Evolutionary conservation across 106 monocot species (phyloP), one percentile per base, ranked within the genome.

Genomic region (Acorus calamus): DNA sequence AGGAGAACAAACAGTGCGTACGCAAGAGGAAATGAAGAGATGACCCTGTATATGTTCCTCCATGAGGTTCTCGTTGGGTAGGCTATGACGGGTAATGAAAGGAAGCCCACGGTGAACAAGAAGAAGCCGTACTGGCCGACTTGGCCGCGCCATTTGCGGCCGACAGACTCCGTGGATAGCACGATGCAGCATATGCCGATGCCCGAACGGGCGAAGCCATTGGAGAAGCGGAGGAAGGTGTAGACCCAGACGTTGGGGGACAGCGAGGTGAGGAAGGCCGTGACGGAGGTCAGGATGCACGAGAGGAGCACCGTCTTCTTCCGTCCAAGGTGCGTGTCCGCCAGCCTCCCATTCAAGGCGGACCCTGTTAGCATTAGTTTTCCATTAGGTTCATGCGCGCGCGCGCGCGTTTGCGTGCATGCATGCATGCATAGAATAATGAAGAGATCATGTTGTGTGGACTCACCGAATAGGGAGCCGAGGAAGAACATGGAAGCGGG

Each of bases 401-500:
- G 28, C 28, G 28, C 28, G 28, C 28, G 28, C 28, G 28, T 28
- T 28, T 28, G 28, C 28, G 28, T 1, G 28, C 28, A 28, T 28
- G 28, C 28, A 28, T 28, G 28, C 28, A 28, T 28, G 28, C 28
- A 28, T 28, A 28, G 28, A 28, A 28, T 28, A 28, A 28, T 28
- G 28, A 28, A 28, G 28, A 46, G 14, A 61, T 13, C 3, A 28
- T 14, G 9, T 47, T 6, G 11, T 14, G 7, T 13, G 44, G 9
- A 44, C n/a, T 48, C 66, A 85, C 90, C 91, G 41, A 86, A 61
- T 46, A 91, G 80, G 2, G 83, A 86, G 5, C 91, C 91, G 9
- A 86, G 50, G 78, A 91, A 91, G 80, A 86, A 91, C 73, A 81
- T 65, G n/a, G 83, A 86, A 1, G 91, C 81, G 3, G 91, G 91